Evolutionary conservation across 768 basidiomycete species (phyloP).

Genomic region (Candolleomyces eurysporus): DNA sequence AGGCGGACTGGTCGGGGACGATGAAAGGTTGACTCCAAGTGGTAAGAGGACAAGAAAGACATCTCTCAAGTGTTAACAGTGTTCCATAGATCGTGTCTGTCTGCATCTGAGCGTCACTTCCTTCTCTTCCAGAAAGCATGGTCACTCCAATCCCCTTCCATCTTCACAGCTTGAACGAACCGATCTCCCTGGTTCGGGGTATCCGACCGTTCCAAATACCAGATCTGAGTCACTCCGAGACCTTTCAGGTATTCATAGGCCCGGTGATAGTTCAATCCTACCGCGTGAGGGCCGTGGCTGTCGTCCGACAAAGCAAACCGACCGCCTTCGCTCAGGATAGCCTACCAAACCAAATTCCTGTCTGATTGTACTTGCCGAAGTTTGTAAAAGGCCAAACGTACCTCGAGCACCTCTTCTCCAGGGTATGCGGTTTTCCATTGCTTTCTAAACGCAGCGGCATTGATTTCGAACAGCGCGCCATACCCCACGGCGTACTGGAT

Average conservation of each 20-base stretch:
- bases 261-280: slow-evolving; percentile 81
- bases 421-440: slow-evolving; percentile 88
- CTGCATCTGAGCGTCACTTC: too few relatives aligned
- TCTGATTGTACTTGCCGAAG: not conserved
- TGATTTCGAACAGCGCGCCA: slow-evolving; percentile 91
- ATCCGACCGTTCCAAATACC: slow-evolving; percentile 50
- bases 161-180: slow-evolving; percentile 37
- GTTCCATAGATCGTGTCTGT: too few relatives aligned
- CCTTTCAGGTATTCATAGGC: slow-evolving; percentile 62
- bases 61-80: too few relatives aligned
- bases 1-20: too few relatives aligned
- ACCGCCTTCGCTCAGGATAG: slow-evolving; percentile 68
- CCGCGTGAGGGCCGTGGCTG: slow-evolving; percentile 86
- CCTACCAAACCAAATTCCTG: slow-evolving; percentile 40
- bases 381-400: slow-evolving; percentile 25
- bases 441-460: slow-evolving; percentile 90
- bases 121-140: slow-evolving; percentile 53
- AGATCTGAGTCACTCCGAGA: slow-evolving; percentile 61
- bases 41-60: too few relatives aligned
- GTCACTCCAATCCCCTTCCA: slow-evolving; percentile 55
- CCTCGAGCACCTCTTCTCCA: slow-evolving; percentile 71
- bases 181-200: slow-evolving; percentile 47
- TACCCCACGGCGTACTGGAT: slow-evolving; percentile 68
- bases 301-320: slow-evolving; percentile 90
- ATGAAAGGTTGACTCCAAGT: too few relatives aligned